These are phyloP conservation scores for Dimargaris xerosporica DNA, from an alignment of 192 early-diverging fungal species.

Conservation along the genomic window DNA sequence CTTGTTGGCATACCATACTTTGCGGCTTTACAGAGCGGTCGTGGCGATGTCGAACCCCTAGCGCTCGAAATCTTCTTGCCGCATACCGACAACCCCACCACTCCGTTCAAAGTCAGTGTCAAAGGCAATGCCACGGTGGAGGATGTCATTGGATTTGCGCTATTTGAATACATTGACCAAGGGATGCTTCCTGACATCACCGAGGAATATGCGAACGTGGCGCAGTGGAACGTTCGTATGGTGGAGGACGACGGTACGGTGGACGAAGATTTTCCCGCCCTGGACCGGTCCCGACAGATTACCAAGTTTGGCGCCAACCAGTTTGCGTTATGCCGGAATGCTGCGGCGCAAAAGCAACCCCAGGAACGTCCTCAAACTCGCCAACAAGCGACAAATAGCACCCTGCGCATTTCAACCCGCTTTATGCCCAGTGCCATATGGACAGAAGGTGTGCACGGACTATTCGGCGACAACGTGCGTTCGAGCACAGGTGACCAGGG, in stretches of 20 bases:
- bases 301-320: conserved; percentile 75
- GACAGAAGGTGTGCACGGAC: conserved; percentile 7
- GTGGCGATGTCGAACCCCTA: conserved; percentile 37
- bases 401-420: no score
- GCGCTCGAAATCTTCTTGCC: conserved; percentile 52
- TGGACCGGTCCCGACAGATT: conserved; percentile 78
- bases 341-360: conserved; percentile 13
- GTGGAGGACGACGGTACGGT: conserved; percentile 91
- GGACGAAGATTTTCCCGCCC: conserved; percentile 91
- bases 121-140: conserved; percentile 71
- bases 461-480: not conserved
- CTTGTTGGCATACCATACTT: no score
- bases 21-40: conserved; percentile 27
- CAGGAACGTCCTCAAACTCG: conserved; percentile 13
- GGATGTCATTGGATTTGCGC: conserved; percentile 82
- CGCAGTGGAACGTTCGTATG: conserved; percentile 79
- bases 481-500: not conserved
- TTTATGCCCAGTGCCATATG: no score
- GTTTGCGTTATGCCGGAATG: conserved; percentile 75
- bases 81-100: conserved; percentile 22
- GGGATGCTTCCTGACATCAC: conserved; percentile 44
- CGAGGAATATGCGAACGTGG: conserved; percentile 43
- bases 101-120: conserved; percentile 50
- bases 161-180: conserved; percentile 76
- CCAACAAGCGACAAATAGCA: conserved; percentile 3